phyloP scores from a whole-genome alignment of 495 filamentous ascomycete genomes.

The Penicillium goetzii region DNA sequence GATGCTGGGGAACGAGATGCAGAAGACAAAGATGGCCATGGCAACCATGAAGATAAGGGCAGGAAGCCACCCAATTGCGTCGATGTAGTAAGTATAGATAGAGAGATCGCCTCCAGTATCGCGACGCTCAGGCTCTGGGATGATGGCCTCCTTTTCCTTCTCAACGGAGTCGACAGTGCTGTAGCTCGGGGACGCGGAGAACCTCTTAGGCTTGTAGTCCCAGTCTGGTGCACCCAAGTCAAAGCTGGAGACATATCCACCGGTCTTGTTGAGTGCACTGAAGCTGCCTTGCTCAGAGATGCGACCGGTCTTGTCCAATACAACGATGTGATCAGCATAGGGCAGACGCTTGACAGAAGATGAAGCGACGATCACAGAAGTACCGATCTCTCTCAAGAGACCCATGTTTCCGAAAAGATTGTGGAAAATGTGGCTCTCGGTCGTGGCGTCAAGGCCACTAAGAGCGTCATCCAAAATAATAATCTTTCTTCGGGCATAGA shows the following conservation, averaged over 20 bases:
- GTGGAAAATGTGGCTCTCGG: slow-evolving; percentile 63
- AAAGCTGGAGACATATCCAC: slow-evolving; percentile 56
- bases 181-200: slow-evolving; percentile 27
- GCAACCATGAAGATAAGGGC: slow-evolving; percentile 50
- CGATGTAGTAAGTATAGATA: slow-evolving; percentile 63
- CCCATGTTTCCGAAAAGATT: slow-evolving; percentile 58
- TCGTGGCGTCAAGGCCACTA: slow-evolving; percentile 62
- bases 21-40: slow-evolving; percentile 49
- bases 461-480: slow-evolving; percentile 64
- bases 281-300: slow-evolving; percentile 58
- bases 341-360: slow-evolving; percentile 54
- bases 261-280: slow-evolving; percentile 44
- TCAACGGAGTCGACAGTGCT: slow-evolving; percentile 27
- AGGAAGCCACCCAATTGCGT: slow-evolving; percentile 50
- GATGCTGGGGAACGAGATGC: slow-evolving; percentile 52
- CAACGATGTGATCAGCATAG: slow-evolving; percentile 56
- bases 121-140: slow-evolving; percentile 35
- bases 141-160: slow-evolving; percentile 25
- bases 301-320: slow-evolving; percentile 48
- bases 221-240: slow-evolving; percentile 38
- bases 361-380: slow-evolving; percentile 57
- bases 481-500: slow-evolving; percentile 59
- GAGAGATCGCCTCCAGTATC: slow-evolving; percentile 55
- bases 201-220: slow-evolving; percentile 34
- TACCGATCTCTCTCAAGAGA: slow-evolving; percentile 50